Evolutionary conservation across 1,284 basidiomycete species (phyloP).

Genomic region (Ustilago shanxiensis): DNA sequence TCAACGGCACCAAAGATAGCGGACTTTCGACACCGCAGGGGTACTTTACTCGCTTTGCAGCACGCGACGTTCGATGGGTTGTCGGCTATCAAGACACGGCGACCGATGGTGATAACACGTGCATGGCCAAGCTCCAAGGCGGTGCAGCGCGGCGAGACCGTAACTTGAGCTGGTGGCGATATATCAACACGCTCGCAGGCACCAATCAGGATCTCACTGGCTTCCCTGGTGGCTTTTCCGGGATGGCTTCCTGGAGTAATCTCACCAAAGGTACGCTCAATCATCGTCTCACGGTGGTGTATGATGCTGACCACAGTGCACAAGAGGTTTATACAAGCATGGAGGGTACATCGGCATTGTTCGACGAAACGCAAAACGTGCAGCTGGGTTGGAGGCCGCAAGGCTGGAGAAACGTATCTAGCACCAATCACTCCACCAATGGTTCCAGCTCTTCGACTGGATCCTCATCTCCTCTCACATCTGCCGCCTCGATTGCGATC

Average conservation of each 20-base stretch:
- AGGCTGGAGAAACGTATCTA: constrained; percentile 56
- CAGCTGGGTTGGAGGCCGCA: constrained; percentile 65
- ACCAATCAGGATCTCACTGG: constrained; percentile 61
- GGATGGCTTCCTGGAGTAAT: constrained; percentile 48
- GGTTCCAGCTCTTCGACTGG: background rate
- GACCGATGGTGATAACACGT: constrained; percentile 64
- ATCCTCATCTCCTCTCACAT: background rate
- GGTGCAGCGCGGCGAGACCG: constrained; percentile 64
- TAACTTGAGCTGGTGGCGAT: constrained; percentile 66
- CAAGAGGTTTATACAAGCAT: constrained; percentile 55
- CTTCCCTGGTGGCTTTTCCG: constrained; percentile 56
- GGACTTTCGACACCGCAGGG: constrained; percentile 41
- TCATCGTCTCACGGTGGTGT: constrained; percentile 59
- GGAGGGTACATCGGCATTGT: constrained; percentile 63
- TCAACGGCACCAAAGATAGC: constrained; percentile 45
- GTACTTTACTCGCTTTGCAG: constrained; percentile 59
- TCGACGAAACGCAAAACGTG: constrained; percentile 49
- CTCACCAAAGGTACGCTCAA: constrained; percentile 40
- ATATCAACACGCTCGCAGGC: constrained; percentile 63
- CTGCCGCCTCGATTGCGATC: background rate
- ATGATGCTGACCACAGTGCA: constrained; percentile 60
- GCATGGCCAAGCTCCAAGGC: constrained; percentile 67
- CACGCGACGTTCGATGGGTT: constrained; percentile 64
- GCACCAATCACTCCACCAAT: constrained; percentile 15
- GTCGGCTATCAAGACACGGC: constrained; percentile 61